A percentile compares a stretch with the other conserved stretches of the same genome.
Evolutionary conservation across 345 rosid species (phyloP).

Genomic region (Geranium rotundifolium): DNA sequence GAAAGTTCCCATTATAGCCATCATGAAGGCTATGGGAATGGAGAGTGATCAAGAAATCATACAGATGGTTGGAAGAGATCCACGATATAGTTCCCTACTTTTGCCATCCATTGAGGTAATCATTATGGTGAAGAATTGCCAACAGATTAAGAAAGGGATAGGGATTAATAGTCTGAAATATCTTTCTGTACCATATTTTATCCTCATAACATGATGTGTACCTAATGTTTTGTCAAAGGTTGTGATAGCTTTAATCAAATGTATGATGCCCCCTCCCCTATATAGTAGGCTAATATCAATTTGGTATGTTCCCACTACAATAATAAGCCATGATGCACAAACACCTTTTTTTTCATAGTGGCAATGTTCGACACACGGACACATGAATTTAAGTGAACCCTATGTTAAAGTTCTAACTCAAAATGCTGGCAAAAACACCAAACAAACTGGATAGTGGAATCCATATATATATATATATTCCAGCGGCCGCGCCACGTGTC

Average conservation of each 20-base stretch:
- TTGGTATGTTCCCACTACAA: too few species aligned
- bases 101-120: conserved; percentile 82
- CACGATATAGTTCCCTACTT: conserved; percentile 64
- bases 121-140: too few species aligned
- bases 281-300: neutral
- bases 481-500: too few species aligned
- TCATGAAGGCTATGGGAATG: conserved; percentile 95
- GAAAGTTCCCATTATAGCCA: conserved; percentile 80
- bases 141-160: neutral
- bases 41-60: conserved; percentile 93
- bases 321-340: too few species aligned
- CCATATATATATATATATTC: too few species aligned
- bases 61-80: conserved; percentile 93
- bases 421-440: too few species aligned
- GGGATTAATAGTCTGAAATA: neutral
- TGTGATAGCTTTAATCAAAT: neutral
- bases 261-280: neutral
- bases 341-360: too few species aligned
- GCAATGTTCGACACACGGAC: too few species aligned
- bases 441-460: too few species aligned
- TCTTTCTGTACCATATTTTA: neutral
- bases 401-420: too few species aligned
- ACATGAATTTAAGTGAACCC: too few species aligned
- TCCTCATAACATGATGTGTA: too few species aligned
- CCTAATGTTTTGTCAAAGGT: neutral